Base-by-base conservation (phyloP, 208 protist species). In the Zelonia costaricensis region DNA sequence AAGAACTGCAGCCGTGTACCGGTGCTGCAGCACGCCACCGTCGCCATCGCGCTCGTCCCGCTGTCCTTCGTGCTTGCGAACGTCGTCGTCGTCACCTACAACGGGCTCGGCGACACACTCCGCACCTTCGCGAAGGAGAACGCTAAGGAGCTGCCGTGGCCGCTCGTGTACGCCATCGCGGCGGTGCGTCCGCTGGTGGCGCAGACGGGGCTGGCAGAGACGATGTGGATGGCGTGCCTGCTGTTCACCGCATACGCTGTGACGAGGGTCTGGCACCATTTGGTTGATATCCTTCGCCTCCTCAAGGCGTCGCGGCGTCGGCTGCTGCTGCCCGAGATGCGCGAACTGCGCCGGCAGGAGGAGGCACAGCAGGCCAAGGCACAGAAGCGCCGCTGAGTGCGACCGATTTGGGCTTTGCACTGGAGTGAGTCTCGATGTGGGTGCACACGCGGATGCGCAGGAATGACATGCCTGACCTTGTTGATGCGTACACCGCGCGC, bases 241-340 rank as follows among this genome's bases (percentile, higher is more conserved):
- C 38, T 93, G 12, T 78, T 86, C 48, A n/a, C 74, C 18, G 80
- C 66, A 10, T 93, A 93, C 63, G 84, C 70, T 13, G 67, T 53
- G 2, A 49, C 70, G 38, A 42, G 78, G 30, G 43, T 93, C 30
- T 48, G 51, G 54, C 69, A 63, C 9, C 83, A 83, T 59, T 27
- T 90, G 31, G 56, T 91, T 5, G 78, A 88, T 30, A 66, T 93
- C 25, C 56, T 45, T 27, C 77, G 86, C 6, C 48, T 82, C 25
- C 44, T 93, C 49, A 90, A 89, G 65, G 56, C 83, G 18, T 93
- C 86, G 4, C 58, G 74, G 36, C 56, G 83, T 4, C 80, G 86
- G 25, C 28, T 87, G 3, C 23, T 80, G 31, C 65, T 71, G 33
- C 55, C 57, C 4, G 66, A 80, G 15, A 40, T 69, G 59, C 58